Percentiles rank a stretch among this genome's conserved stretches.
Evolutionary conservation across 2,329 filamentous ascomycete genomes (phyloP).

Genomic region (Chaetomiaceae sp.): DNA sequence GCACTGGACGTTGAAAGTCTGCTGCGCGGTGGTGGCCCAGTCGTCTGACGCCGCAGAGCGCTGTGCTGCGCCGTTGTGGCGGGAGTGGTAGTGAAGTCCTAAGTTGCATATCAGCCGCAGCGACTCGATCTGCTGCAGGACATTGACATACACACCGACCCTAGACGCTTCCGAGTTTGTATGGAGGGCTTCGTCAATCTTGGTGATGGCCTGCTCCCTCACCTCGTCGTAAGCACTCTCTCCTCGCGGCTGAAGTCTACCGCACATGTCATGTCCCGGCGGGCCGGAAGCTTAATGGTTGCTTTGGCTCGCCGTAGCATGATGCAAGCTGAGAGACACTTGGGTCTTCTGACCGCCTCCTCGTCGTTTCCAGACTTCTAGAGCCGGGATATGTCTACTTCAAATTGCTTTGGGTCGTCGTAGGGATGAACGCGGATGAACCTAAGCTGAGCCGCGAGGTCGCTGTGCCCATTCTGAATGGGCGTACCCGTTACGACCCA

Average conservation of each 20-base stretch:
- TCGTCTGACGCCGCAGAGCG: background rate
- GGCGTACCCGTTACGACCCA: conserved; percentile 47
- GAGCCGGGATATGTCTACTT: conserved; percentile 31
- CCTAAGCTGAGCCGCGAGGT: conserved; percentile 37
- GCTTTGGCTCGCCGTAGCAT: conserved; percentile 36
- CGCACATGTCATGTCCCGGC: conserved; percentile 29
- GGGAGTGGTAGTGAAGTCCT: conserved; percentile 34
- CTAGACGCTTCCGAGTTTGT: conserved; percentile 9
- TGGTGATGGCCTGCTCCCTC: conserved; percentile 24
- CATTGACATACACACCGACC: conserved; percentile 32
- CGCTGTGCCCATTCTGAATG: conserved; percentile 40
- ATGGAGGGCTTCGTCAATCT: conserved; percentile 30
- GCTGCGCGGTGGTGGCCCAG: conserved; percentile 26
- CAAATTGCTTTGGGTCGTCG: conserved; percentile 32
- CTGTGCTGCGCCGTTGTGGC: conserved; percentile 21
- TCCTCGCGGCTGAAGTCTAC: conserved; percentile 35
- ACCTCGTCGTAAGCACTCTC: conserved; percentile 31
- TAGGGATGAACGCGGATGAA: conserved; percentile 41
- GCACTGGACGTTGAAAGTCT: conserved; percentile 29
- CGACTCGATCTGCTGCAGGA: conserved; percentile 39
- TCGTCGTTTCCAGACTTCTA: conserved; percentile 35
- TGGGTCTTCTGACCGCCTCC: conserved; percentile 35
- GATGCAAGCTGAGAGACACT: conserved; percentile 33
- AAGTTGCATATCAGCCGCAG: conserved; percentile 42
- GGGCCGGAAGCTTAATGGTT: conserved; percentile 34